phyloP scores from a whole-genome alignment of 257 asterid species.

The Gardenia jasminoides region DNA sequence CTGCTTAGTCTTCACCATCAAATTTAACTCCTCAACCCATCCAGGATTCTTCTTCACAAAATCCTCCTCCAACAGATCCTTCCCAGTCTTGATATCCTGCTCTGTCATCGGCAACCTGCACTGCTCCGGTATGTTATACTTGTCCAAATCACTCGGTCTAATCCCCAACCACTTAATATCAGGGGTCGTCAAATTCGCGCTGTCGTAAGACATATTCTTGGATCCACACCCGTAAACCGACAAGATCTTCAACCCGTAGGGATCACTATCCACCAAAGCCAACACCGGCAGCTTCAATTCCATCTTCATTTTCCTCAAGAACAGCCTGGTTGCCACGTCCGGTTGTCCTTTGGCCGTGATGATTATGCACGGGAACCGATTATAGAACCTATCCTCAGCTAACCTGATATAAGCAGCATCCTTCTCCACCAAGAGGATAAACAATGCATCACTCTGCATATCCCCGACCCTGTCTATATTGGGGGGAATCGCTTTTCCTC shows the following conservation, averaged over 20 bases:
- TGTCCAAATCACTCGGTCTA: conserved; percentile 80
- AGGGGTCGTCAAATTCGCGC: conserved; percentile 76
- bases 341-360: conserved; percentile 90
- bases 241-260: conserved; percentile 75
- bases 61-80: conserved; percentile 87
- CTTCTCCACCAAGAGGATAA: conserved; percentile 75
- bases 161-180: conserved; percentile 92
- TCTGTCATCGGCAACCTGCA: conserved; percentile 91
- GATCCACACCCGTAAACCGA: conserved; percentile 86
- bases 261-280: conserved; percentile 87
- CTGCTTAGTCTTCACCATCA: conserved; percentile 91
- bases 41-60: conserved; percentile 93
- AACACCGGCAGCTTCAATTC: conserved; percentile 81
- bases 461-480: conserved; percentile 88
- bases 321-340: conserved; percentile 77
- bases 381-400: conserved; percentile 78
- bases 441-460: conserved; percentile 89
- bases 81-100: conserved; percentile 83
- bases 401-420: conserved; percentile 87
- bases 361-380: conserved; percentile 79
- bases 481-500: conserved; percentile 92
- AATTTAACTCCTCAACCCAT: conserved; percentile 87
- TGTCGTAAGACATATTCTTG: conserved; percentile 91
- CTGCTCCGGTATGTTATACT: conserved; percentile 81
- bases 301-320: conserved; percentile 75